Conservation (phyloP, 306 rosid genomes). For the Argentina anserina region DNA sequence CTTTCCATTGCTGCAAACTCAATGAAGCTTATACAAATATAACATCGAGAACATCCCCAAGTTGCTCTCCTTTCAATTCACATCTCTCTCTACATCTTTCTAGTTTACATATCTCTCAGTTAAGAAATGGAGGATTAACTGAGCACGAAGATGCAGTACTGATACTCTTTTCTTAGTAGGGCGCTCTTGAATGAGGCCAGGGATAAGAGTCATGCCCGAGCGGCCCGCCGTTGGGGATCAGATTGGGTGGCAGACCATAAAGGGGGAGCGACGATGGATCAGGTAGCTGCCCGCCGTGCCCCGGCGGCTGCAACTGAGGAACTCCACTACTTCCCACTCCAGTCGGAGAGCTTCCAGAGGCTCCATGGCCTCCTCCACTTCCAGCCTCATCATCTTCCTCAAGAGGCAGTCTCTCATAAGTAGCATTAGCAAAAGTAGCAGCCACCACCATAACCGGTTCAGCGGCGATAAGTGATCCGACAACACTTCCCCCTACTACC, state of each 20-base stretch:
- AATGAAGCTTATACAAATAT: background rate
- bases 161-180: conserved; percentile 34
- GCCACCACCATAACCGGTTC: conserved; percentile 94
- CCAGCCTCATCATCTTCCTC: conserved; percentile 75
- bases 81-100: background rate
- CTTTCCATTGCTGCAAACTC: conserved; percentile 36
- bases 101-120: background rate
- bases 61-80: conserved; percentile 5
- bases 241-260: conserved; percentile 62
- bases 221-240: conserved; percentile 57
- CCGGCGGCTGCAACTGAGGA: conserved; percentile 32
- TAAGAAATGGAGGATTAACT: conserved; percentile 7
- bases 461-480: conserved; percentile 79
- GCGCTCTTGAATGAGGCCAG: conserved; percentile 70
- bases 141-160: background rate
- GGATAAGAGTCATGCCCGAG: conserved; percentile 68
- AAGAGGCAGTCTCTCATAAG: conserved; percentile 84
- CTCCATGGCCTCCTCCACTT: conserved; percentile 33
- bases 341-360: conserved; percentile 39
- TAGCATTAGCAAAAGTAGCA: conserved; percentile 91
- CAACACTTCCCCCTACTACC: conserved; percentile 88
- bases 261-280: conserved; percentile 65
- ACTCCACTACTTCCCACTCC: conserved; percentile 41
- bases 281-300: conserved; percentile 30
- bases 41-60: conserved; percentile 1